Evolutionary conservation across 768 basidiomycete species (phyloP), one percentile per base, ranked within the genome.

Genomic region (Cyathus striatus): DNA sequence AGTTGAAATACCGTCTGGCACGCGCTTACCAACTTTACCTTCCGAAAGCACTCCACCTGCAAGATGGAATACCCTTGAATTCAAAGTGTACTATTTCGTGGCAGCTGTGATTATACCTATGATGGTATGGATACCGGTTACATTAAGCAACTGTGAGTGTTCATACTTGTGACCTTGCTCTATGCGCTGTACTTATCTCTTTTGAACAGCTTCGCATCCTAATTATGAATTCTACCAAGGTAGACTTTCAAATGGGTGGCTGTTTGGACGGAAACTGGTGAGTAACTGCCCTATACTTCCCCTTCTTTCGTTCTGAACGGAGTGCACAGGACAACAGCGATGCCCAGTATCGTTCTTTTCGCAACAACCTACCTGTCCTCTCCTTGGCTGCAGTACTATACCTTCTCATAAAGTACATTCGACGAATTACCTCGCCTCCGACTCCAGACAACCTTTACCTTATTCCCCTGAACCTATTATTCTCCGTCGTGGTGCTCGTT

Each of bases 261-360:
- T 98, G 16, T 79, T 83, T 49, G 86, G 83, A 27, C 80, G 90
- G 23, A 60, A 70, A 58, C 75, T 94, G 10, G 94, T 95, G 55
- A 65, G 87, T 72, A 4, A 7, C 38, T 41, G 14, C 16, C 38
- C 40, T 37, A 37, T 27, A 23, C 33, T 34, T 20, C 32, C 43
- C 42, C 40, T n/a, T 18, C 10, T 20, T 25, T 26, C 37, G 10
- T 25, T 13, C 36, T 34, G 24, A 42, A 24, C 47, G 40, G 20
- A 47, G 38, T 47, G 24, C 38, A 20, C 23, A 97, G 95, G 96
- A 99, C 62, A 89, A 86, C 56, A 91, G 89, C 49, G 96, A 98
- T 55, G 67, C 73, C 0, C 96, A 98, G 67, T 97, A 93, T 58
- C 85, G 86, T 20, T 76, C 81, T 3, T 96, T 99, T 62, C 79